These are phyloP conservation scores for Melastoma malabathricum DNA, from an alignment of 345 rosid species.

Conservation along the genomic window DNA sequence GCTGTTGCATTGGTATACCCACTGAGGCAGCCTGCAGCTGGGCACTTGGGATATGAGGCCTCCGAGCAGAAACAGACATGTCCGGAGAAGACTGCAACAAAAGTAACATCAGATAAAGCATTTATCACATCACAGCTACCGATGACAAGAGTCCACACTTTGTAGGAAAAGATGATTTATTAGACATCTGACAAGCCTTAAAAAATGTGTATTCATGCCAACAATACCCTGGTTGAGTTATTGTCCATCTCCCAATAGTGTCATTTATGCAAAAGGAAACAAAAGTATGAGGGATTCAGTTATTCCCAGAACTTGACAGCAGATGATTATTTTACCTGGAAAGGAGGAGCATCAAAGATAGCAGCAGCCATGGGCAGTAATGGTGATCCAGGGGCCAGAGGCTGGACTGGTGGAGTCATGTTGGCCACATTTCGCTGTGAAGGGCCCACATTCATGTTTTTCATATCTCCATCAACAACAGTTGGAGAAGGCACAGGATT, in stretches of 20 bases:
- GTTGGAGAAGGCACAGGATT: slow-evolving; percentile 46
- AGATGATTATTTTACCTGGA: slow-evolving; percentile 50
- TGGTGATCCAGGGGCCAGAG: slow-evolving; percentile 68
- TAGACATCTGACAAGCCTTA: too few relatives aligned
- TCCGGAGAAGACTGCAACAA: slow-evolving; percentile 54
- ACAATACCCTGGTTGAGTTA: too few relatives aligned
- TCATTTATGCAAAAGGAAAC: not conserved
- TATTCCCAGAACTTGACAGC: not conserved
- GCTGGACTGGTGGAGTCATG: slow-evolving; percentile 60
- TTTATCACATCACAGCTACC: not conserved
- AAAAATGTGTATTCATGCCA: too few relatives aligned
- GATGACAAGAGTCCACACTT: too few relatives aligned
- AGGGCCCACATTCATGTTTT: slow-evolving; percentile 37
- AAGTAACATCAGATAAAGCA: not conserved
- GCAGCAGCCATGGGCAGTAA: slow-evolving; percentile 65
- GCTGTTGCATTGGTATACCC: slow-evolving; percentile 56
- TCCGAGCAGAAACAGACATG: slow-evolving; percentile 57
- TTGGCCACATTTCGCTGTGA: slow-evolving; percentile 45
- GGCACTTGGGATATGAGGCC: slow-evolving; percentile 62
- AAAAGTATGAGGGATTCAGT: not conserved
- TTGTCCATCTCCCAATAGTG: too few relatives aligned
- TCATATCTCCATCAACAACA: slow-evolving; percentile 54
- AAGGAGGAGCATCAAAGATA: slow-evolving; percentile 86
- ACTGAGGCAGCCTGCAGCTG: slow-evolving; percentile 40
- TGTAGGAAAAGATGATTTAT: too few relatives aligned